A percentile compares a stretch with the other conserved stretches of the same genome.
phyloP scores from a whole-genome alignment of 352 stramenopile species.

The Globisporangium orthogonon region DNA sequence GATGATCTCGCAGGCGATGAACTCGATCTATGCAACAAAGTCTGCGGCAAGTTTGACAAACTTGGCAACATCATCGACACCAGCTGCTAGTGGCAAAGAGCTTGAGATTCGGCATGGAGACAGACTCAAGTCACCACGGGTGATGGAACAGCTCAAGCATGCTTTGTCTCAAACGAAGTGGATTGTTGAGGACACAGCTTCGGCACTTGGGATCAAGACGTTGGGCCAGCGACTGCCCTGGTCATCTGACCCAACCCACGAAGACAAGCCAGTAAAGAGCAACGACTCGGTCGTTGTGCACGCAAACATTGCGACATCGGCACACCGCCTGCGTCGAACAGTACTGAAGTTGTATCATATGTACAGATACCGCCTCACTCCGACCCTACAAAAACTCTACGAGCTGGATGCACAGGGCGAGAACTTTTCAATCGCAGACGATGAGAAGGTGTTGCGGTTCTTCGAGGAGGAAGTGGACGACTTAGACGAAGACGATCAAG shows the following conservation, averaged over 20 bases:
- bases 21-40: conserved; percentile 21
- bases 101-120: conserved; percentile 3
- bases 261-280: conserved; percentile 5
- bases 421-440: conserved; percentile 23
- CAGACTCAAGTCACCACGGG: conserved; percentile 10
- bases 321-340: conserved; percentile 38
- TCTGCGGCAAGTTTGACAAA: too few species aligned
- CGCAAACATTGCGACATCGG: conserved; percentile 40
- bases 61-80: background rate
- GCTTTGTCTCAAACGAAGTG: conserved; percentile 39
- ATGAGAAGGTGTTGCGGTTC: conserved; percentile 39
- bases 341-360: conserved; percentile 58
- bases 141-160: conserved; percentile 30
- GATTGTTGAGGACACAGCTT: conserved; percentile 41
- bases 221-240: conserved; percentile 32
- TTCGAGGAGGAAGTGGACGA: conserved; percentile 68
- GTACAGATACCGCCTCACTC: conserved; percentile 39
- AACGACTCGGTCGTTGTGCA: conserved; percentile 32
- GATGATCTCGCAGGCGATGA: conserved; percentile 35
- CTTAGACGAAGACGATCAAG: conserved; percentile 47
- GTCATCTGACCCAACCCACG: conserved; percentile 20
- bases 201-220: conserved; percentile 37
- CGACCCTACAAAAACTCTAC: conserved; percentile 44
- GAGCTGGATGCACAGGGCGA: conserved; percentile 38
- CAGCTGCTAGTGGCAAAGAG: background rate